Evolutionary conservation across 2,329 filamentous ascomycete genomes (phyloP).

Genomic region (Arthroderma sp.): DNA sequence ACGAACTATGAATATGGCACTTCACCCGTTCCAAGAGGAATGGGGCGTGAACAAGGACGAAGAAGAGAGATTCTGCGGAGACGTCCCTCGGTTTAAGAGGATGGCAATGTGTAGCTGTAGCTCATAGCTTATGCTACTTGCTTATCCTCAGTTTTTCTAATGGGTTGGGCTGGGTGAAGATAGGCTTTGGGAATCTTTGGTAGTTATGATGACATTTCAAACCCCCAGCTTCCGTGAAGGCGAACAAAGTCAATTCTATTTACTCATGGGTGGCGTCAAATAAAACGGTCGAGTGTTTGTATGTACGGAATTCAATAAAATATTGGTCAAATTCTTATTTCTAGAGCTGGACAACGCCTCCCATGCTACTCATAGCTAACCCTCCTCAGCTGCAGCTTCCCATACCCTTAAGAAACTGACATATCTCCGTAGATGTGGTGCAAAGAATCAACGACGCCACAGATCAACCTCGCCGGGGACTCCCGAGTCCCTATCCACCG

Average conservation of each 20-base stretch:
- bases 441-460: not conserved
- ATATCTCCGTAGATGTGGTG: not conserved
- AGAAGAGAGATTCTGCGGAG: constrained; percentile 70
- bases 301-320: not conserved
- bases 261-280: not conserved
- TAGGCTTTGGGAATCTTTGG: not conserved
- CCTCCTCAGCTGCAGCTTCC: not conserved
- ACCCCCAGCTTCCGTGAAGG: not conserved
- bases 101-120: constrained; percentile 94
- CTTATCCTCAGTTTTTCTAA: constrained; percentile 6
- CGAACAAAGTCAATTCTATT: constrained; percentile 1
- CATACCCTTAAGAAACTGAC: not conserved
- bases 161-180: not conserved
- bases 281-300: not conserved
- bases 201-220: constrained; percentile 1
- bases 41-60: constrained; percentile 52
- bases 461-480: not conserved
- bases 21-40: constrained; percentile 71
- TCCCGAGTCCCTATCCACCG: not conserved
- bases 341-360: not conserved
- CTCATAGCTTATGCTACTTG: constrained; percentile 41
- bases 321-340: not conserved
- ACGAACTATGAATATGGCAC: constrained; percentile 67
- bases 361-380: not conserved
- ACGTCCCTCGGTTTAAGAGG: constrained; percentile 65